phyloP scores from a whole-genome alignment of 257 asterid species.

The Solanum dulcamara region DNA sequence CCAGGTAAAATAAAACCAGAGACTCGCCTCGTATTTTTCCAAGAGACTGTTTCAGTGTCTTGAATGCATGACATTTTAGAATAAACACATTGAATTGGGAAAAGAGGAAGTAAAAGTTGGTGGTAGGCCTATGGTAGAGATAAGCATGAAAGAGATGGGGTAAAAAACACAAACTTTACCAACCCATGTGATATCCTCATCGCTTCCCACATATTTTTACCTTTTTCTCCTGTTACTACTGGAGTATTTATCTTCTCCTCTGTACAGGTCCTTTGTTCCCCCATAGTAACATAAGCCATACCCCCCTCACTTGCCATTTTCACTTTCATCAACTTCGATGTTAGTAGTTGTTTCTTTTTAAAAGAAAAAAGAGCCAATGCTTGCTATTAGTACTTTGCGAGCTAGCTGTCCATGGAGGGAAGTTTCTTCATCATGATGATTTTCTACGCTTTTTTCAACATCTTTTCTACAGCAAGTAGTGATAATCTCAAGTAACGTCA shows the following conservation, averaged over 20 bases:
- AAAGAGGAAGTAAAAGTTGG: not conserved
- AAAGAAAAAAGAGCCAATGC: not conserved
- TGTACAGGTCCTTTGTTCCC: not conserved
- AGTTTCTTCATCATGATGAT: not conserved
- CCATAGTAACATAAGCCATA: not conserved
- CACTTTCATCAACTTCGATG: not conserved
- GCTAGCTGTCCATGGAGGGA: not conserved
- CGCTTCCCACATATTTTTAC: not conserved
- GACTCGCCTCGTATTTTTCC: not conserved
- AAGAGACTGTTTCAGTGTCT: not conserved
- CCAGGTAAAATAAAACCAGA: no score
- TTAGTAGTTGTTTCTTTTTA: not conserved
- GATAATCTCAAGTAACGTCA: not conserved
- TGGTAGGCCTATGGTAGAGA: not conserved
- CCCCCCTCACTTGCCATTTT: not conserved
- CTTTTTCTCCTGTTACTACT: not conserved
- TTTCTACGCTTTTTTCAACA: not conserved
- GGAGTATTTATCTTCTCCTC: not conserved
- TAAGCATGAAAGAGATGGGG: not conserved
- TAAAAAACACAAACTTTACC: not conserved
- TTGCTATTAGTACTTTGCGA: not conserved
- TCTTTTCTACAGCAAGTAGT: not conserved
- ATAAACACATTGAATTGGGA: not conserved
- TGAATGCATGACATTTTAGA: not conserved
- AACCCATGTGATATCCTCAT: not conserved